Conservation (phyloP, 768 basidiomycete species). For the Lyophyllum decastes region DNA sequence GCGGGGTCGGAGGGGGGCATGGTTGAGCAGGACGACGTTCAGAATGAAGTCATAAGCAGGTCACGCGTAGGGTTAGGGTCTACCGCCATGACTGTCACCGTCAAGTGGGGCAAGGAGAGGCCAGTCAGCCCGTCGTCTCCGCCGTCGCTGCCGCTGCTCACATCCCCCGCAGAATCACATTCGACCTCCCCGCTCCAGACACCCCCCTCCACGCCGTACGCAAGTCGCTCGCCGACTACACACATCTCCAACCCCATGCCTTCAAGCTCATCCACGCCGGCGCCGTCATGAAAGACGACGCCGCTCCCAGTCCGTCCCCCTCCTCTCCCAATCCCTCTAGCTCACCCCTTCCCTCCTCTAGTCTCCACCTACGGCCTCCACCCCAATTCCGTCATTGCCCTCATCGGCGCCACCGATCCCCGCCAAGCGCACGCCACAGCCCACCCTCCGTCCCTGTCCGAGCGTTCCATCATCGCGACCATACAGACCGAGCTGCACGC, state of each 20-base stretch:
- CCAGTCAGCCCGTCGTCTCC: slow-evolving; percentile 1
- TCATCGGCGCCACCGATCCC: slow-evolving; percentile 54
- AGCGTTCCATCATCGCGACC: slow-evolving; percentile 49
- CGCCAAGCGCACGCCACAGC: slow-evolving; percentile 20
- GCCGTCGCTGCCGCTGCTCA: background rate
- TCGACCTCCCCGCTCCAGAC: slow-evolving; percentile 56
- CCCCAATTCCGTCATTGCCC: slow-evolving; percentile 65
- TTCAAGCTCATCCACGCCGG: slow-evolving; percentile 92
- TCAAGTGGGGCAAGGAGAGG: slow-evolving; percentile 48
- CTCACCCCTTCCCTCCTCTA: slow-evolving; percentile 26
- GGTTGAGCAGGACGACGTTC: slow-evolving; percentile 14
- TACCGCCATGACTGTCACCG: slow-evolving; percentile 39
- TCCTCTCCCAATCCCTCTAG: background rate
- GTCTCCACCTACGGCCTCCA: slow-evolving; percentile 78
- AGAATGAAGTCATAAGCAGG: slow-evolving; percentile 15
- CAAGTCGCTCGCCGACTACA: slow-evolving; percentile 67
- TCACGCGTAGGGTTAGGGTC: slow-evolving; percentile 13
- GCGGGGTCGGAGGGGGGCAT: slow-evolving; percentile 18
- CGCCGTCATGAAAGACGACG: slow-evolving; percentile 87
- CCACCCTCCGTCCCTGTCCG: slow-evolving; percentile 37
- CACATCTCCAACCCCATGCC: slow-evolving; percentile 63
- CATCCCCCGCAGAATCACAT: slow-evolving; percentile 31
- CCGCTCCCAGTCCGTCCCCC: slow-evolving; percentile 54
- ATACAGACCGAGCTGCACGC: slow-evolving; percentile 57
- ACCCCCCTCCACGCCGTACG: slow-evolving; percentile 63